Evolutionary conservation across 345 rosid genomes (phyloP).

Genomic region (Pelargonium nanum): DNA sequence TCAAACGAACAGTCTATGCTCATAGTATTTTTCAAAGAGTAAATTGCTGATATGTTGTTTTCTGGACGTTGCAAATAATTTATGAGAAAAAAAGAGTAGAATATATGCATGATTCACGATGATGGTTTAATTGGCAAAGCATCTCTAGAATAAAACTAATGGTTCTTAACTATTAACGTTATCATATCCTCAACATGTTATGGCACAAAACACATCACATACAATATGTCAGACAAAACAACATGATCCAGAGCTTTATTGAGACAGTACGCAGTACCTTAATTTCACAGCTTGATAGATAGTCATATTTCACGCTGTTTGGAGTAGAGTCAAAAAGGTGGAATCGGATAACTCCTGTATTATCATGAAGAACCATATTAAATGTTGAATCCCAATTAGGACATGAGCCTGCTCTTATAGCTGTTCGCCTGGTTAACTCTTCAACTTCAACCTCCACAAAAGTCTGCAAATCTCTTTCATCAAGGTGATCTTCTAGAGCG

Average conservation of each 20-base stretch:
- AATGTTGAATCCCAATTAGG: conserved; percentile 79
- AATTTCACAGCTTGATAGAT: conserved; percentile 74
- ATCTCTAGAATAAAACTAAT: not conserved
- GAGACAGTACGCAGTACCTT: conserved; percentile 37
- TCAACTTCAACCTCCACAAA: conserved; percentile 89
- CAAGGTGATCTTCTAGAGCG: conserved; percentile 26
- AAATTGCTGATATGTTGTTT: no score
- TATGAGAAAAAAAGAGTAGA: no score
- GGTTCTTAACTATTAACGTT: no score
- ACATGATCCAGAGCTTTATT: no score
- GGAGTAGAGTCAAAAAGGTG: conserved; percentile 63
- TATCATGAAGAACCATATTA: conserved; percentile 86
- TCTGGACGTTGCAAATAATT: no score
- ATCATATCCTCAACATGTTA: not conserved
- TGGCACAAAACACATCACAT: not conserved
- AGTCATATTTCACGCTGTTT: conserved; percentile 50
- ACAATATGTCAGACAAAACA: no score
- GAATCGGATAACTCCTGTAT: conserved; percentile 56
- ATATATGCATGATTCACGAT: no score
- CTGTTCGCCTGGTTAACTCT: conserved; percentile 67
- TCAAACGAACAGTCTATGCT: no score
- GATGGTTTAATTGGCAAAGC: not conserved
- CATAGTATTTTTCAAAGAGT: no score
- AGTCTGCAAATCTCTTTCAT: conserved; percentile 53
- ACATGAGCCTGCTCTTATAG: conserved; percentile 45